A percentile compares a stretch with the other conserved stretches of the same genome.
Conservation (phyloP, 2,329 filamentous ascomycete species). For the Calycina marina region DNA sequence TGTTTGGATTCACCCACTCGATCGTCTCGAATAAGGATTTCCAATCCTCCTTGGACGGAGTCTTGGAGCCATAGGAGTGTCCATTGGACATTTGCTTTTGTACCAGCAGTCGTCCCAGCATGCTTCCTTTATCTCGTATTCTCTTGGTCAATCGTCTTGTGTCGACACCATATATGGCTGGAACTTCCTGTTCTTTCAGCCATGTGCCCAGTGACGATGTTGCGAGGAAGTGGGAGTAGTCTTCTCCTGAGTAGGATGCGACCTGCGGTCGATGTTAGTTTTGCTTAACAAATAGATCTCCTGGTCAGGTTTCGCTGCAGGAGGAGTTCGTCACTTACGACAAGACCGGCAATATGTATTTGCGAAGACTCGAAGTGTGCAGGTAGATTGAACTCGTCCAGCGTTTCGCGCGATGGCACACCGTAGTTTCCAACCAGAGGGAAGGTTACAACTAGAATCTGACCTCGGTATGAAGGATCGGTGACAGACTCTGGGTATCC, state of each 20-base stretch:
- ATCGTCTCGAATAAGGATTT: constrained; percentile 56
- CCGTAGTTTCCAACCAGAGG: constrained; percentile 95
- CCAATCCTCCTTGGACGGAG: constrained; percentile 27
- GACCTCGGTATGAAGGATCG: constrained; percentile 75
- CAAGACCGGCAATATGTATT: constrained; percentile 87
- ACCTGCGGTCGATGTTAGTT: constrained; percentile 21
- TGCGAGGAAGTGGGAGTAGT: constrained; percentile 90
- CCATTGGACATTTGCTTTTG: constrained; percentile 36
- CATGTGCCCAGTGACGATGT: constrained; percentile 81
- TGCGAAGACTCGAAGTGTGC: constrained; percentile 85
- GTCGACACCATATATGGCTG: constrained; percentile 90
- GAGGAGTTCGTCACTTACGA: constrained; percentile 29
- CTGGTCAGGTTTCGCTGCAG: neutral
- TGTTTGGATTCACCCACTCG: constrained; percentile 86
- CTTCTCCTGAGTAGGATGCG: constrained; percentile 83
- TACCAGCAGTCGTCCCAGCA: constrained; percentile 81
- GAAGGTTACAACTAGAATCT: constrained; percentile 94
- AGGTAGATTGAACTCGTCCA: constrained; percentile 77
- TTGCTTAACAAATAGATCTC: neutral
- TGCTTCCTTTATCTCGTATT: constrained; percentile 86
- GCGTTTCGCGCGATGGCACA: constrained; percentile 72
- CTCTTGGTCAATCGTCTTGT: constrained; percentile 87
- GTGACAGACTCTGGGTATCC: constrained; percentile 92
- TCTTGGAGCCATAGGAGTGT: constrained; percentile 26
- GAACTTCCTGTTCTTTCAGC: constrained; percentile 91